Evolutionary conservation across 148 eudicot species (phyloP).

Genomic region (Cornus florida): DNA sequence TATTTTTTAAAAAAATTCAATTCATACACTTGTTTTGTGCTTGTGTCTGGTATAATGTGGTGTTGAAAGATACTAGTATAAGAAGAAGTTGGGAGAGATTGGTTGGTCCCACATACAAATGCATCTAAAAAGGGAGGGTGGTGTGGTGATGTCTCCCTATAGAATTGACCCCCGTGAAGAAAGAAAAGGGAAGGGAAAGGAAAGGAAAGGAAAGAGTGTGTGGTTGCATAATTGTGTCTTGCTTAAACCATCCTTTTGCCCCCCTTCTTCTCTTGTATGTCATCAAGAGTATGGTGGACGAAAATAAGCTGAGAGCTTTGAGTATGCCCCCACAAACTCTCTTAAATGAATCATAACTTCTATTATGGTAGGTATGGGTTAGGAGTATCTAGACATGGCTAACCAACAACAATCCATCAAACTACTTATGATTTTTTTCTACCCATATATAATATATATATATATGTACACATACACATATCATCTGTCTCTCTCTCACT

Average conservation of each 20-base stretch:
- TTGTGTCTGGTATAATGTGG: neutral
- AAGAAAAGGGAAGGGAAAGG: neutral
- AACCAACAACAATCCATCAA: no score
- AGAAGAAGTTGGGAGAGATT: neutral
- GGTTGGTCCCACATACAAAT: constrained; percentile 9
- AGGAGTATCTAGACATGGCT: constrained; percentile 13
- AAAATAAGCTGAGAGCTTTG: neutral
- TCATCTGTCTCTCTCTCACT: no score
- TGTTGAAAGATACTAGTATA: neutral
- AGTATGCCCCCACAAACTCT: constrained; percentile 10
- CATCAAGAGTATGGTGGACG: constrained; percentile 1
- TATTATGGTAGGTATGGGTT: constrained; percentile 20
- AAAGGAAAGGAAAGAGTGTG: neutral
- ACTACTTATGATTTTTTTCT: no score
- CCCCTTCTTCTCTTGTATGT: neutral
- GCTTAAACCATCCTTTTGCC: constrained; percentile 21
- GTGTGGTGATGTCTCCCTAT: constrained; percentile 28
- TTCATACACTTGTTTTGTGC: neutral
- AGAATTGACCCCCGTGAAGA: constrained; percentile 12
- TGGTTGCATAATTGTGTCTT: constrained; percentile 23
- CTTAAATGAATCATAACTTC: constrained; percentile 12
- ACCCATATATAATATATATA: no score
- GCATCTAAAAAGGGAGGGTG: constrained; percentile 13
- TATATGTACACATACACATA: no score
- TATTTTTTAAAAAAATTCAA: neutral